A percentile compares a stretch with the other conserved stretches of the same genome.
These are phyloP conservation scores for Effrenium voratum DNA, from an alignment of 73 alveolate species.

Conservation along the genomic window DNA sequence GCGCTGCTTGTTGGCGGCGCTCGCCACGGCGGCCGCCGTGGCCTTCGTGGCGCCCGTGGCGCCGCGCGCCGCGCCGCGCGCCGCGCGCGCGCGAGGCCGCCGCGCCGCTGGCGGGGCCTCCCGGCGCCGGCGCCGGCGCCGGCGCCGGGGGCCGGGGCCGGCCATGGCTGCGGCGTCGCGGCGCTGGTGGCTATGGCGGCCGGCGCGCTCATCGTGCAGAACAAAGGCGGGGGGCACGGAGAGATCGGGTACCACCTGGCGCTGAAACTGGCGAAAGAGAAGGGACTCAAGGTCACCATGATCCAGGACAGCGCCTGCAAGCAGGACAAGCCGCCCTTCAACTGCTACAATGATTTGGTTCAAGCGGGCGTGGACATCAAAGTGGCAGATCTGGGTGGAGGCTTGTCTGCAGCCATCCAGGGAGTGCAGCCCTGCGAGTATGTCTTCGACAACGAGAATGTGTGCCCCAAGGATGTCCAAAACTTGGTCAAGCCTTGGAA, in stretches of 20 bases:
- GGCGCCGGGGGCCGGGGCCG: neutral
- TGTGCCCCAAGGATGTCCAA: constrained; percentile 85
- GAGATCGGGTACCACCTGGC: constrained; percentile 93
- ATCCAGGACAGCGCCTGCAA: constrained; percentile 87
- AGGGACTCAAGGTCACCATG: constrained; percentile 72
- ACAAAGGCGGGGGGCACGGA: constrained; percentile 90
- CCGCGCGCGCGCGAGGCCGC: neutral
- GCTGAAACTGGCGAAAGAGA: constrained; percentile 64
- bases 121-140: neutral
- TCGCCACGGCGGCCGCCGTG: neutral
- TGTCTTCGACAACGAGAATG: constrained; percentile 80
- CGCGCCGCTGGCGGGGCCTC: too few relatives aligned
- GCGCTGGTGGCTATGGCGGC: constrained; percentile 80
- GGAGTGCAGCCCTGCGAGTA: constrained; percentile 89
- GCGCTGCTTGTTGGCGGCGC: too few relatives aligned
- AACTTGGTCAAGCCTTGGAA: constrained; percentile 64
- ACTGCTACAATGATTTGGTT: constrained; percentile 44
- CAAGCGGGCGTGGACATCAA: constrained; percentile 49
- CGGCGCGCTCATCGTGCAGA: constrained; percentile 56
- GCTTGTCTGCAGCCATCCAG: constrained; percentile 21
- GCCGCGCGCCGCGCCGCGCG: neutral
- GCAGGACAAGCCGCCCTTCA: constrained; percentile 84
- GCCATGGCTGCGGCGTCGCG: neutral
- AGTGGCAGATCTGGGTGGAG: constrained; percentile 68
- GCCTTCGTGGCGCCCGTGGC: neutral